These are phyloP conservation scores for Scleroderma bovista DNA, from an alignment of 768 basidiomycete species.

Conservation along the genomic window DNA sequence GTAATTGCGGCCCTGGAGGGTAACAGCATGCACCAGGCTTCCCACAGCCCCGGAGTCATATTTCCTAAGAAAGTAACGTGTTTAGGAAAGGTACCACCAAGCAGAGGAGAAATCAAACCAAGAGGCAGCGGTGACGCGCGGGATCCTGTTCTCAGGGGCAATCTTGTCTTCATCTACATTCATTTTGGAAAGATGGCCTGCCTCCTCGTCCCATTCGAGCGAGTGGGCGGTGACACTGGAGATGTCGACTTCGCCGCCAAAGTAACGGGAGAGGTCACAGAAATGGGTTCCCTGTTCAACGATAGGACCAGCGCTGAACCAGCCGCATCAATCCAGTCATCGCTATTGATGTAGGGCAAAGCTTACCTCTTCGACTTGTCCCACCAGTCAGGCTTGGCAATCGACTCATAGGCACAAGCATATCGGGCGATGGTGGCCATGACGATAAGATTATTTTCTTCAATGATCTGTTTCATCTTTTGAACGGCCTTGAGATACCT, in stretches of 20 bases:
- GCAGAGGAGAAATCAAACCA: slow-evolving; percentile 48
- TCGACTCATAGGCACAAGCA: slow-evolving; percentile 79
- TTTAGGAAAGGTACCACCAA: slow-evolving; percentile 10
- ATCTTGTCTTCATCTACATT: slow-evolving; percentile 81
- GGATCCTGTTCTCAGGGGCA: slow-evolving; percentile 83
- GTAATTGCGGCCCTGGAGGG: slow-evolving; percentile 89
- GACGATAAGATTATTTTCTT: slow-evolving; percentile 89
- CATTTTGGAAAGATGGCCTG: slow-evolving; percentile 79
- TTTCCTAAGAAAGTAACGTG: slow-evolving; percentile 52
- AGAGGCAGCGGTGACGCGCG: slow-evolving; percentile 86
- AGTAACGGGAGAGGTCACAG: slow-evolving; percentile 94
- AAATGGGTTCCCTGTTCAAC: slow-evolving; percentile 96
- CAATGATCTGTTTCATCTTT: slow-evolving; percentile 93
- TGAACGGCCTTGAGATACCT: slow-evolving; percentile 91
- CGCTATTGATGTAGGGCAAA: not conserved
- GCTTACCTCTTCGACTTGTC: slow-evolving; percentile 76
- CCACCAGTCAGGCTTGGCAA: slow-evolving; percentile 88
- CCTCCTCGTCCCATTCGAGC: slow-evolving; percentile 87
- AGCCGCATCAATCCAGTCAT: slow-evolving; percentile 4
- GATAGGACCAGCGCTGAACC: slow-evolving; percentile 64
- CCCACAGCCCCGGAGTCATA: slow-evolving; percentile 94
- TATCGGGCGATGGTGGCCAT: slow-evolving; percentile 97
- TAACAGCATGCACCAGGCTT: slow-evolving; percentile 82
- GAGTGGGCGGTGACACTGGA: slow-evolving; percentile 77
- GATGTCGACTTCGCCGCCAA: slow-evolving; percentile 93